Evolutionary conservation across 345 rosid genomes (phyloP).

Genomic region (Eucalyptus erythrocorys): DNA sequence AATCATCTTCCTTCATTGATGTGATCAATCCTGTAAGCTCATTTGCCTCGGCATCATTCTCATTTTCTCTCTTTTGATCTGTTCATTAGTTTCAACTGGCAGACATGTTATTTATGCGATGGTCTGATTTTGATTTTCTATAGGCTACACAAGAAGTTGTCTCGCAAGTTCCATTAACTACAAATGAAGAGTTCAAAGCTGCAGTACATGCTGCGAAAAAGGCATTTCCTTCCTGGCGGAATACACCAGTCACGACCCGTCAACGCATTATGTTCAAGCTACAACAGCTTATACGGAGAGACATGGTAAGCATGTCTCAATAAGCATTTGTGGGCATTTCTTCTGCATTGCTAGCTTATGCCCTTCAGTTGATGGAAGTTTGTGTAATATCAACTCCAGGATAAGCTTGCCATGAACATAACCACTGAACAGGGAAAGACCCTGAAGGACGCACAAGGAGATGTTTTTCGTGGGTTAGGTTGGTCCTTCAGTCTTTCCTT

Average conservation of each 20-base stretch:
- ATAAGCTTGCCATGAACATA: constrained; percentile 81
- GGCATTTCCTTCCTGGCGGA: constrained; percentile 81
- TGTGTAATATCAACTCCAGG: constrained; percentile 19
- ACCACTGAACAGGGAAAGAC: constrained; percentile 98
- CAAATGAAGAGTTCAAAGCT: constrained; percentile 79
- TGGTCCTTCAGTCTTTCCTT: background rate
- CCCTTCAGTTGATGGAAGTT: background rate
- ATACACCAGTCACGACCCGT: constrained; percentile 76
- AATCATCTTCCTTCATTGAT: constrained; percentile 50
- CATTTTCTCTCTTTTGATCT: background rate
- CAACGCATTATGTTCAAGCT: constrained; percentile 91
- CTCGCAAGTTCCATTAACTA: constrained; percentile 76
- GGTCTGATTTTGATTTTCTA: background rate
- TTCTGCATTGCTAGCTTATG: background rate
- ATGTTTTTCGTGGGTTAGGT: constrained; percentile 97
- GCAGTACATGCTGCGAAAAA: constrained; percentile 88
- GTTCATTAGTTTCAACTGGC: background rate
- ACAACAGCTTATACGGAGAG: constrained; percentile 87
- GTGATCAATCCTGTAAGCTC: constrained; percentile 79
- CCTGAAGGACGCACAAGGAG: constrained; percentile 95
- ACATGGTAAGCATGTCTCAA: constrained; percentile 37
- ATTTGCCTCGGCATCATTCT: background rate
- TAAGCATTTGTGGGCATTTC: background rate
- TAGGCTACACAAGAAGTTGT: constrained; percentile 97
- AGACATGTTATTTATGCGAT: background rate